Evolutionary conservation across 208 protist species (phyloP).

Genomic region (Trypanosoma congolense): DNA sequence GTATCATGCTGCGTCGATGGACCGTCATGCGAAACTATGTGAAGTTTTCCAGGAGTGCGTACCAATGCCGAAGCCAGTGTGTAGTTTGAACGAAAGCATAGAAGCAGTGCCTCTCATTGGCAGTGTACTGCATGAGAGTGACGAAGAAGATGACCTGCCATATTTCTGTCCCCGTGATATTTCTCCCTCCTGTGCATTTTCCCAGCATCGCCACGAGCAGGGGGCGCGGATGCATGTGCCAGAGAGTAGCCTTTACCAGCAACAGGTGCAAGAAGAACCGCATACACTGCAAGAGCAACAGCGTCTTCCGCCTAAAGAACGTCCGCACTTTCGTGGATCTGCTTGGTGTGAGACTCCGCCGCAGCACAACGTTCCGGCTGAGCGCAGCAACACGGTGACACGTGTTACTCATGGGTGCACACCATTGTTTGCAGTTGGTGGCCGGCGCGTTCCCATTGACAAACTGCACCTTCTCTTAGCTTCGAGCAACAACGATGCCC

Average conservation of each 20-base stretch:
- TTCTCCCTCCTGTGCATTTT: neutral
- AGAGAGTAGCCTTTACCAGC: neutral
- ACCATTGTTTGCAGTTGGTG: slow-evolving; percentile 62
- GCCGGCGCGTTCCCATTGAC: slow-evolving; percentile 71
- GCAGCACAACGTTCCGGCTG: slow-evolving; percentile 10
- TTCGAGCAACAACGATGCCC: neutral
- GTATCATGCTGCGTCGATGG: neutral
- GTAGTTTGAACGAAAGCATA: slow-evolving; percentile 5
- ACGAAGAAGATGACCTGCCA: slow-evolving; percentile 25
- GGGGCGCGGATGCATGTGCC: no score
- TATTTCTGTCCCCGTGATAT: neutral
- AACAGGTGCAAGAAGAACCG: neutral
- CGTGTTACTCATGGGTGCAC: slow-evolving; percentile 37
- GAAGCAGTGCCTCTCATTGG: slow-evolving; percentile 10
- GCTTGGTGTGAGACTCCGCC: slow-evolving; percentile 3
- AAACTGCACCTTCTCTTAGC: slow-evolving; percentile 59
- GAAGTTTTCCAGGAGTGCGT: slow-evolving; percentile 14
- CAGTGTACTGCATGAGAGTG: slow-evolving; percentile 36
- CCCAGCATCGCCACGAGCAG: neutral
- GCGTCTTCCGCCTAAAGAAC: no score
- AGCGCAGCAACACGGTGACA: slow-evolving; percentile 14
- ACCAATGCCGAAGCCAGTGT: neutral
- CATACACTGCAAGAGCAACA: no score
- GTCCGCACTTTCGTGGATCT: neutral
- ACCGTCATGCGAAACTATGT: neutral